Conservation (phyloP, 495 filamentous ascomycete species). For the Chlorociboria aeruginascens region DNA sequence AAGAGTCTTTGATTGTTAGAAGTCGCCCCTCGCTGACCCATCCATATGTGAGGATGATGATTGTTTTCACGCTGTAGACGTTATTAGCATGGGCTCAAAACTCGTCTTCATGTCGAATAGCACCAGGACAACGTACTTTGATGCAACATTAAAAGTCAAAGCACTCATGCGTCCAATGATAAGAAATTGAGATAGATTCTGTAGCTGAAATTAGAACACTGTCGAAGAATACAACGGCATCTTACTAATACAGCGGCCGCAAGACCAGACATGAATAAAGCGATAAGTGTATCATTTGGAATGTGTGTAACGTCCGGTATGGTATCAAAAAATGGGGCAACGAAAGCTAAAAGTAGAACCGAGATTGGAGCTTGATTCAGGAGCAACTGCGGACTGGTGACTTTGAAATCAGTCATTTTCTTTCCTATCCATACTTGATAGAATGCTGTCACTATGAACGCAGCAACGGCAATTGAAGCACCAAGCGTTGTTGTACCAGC, state of each 20-base stretch:
- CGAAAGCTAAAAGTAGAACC: conserved; percentile 22
- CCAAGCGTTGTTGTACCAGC: conserved; percentile 20
- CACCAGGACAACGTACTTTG: conserved; percentile 10
- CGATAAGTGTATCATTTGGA: conserved; percentile 21
- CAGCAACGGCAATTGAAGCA: conserved; percentile 23
- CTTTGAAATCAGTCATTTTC: conserved; percentile 27
- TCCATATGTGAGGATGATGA: conserved; percentile 19
- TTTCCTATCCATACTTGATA: conserved; percentile 31
- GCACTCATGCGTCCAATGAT: conserved; percentile 21
- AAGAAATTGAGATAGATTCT: conserved; percentile 19
- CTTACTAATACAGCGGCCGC: conserved; percentile 21
- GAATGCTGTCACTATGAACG: conserved; percentile 25
- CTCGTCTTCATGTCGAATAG: not conserved
- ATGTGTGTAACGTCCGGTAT: conserved; percentile 20
- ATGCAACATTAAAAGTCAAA: conserved; percentile 19
- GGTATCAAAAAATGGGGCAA: conserved; percentile 26
- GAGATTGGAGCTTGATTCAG: conserved; percentile 29
- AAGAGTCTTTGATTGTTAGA: conserved; percentile 11
- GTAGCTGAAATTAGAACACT: not conserved
- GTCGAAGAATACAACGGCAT: not conserved
- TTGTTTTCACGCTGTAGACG: conserved; percentile 16
- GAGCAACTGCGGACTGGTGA: conserved; percentile 24
- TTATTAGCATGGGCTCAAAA: not conserved
- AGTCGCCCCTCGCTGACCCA: conserved; percentile 16
- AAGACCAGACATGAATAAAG: conserved; percentile 22